These are phyloP conservation scores for Rhexocercosporidium sp. DNA, from an alignment of 2,329 filamentous ascomycete genomes.

Conservation along the genomic window DNA sequence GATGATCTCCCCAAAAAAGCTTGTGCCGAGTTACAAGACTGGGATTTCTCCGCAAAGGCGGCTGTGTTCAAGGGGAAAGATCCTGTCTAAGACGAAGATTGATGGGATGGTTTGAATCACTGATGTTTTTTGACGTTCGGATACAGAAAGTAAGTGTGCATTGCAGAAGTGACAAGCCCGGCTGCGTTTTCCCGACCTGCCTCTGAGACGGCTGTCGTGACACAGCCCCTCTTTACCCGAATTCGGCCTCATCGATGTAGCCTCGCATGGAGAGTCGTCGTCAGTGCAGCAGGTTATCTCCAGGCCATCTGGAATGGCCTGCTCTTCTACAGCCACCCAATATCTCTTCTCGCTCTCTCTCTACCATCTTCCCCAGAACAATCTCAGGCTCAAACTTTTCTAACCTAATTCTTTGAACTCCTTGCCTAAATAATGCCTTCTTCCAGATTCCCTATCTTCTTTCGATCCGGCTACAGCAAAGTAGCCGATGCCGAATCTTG, in stretches of 20 bases:
- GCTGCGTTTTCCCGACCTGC: not conserved
- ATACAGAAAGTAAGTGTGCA: not conserved
- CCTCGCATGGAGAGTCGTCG: not conserved
- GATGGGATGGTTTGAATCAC: not conserved
- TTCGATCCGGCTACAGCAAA: not conserved
- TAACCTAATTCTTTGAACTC: not conserved
- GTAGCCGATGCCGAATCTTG: conserved; percentile 9
- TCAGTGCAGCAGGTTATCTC: not conserved
- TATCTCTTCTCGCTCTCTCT: not conserved
- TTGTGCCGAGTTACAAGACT: conserved; percentile 1
- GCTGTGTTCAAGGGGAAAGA: not conserved
- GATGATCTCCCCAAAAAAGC: conserved; percentile 6
- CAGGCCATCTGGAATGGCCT: not conserved
- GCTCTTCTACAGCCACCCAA: not conserved
- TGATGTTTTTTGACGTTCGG: not conserved
- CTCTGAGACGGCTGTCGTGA: not conserved
- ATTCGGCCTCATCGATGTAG: not conserved
- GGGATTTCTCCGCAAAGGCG: not conserved
- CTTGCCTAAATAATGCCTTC: not conserved
- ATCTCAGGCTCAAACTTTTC: not conserved
- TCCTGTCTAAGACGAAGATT: not conserved
- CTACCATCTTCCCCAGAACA: not conserved
- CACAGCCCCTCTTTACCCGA: not conserved
- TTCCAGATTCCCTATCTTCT: not conserved
- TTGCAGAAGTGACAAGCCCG: not conserved